Evolutionary conservation across 2,329 filamentous ascomycete species (phyloP).

Genomic region (Saccharata proteae): DNA sequence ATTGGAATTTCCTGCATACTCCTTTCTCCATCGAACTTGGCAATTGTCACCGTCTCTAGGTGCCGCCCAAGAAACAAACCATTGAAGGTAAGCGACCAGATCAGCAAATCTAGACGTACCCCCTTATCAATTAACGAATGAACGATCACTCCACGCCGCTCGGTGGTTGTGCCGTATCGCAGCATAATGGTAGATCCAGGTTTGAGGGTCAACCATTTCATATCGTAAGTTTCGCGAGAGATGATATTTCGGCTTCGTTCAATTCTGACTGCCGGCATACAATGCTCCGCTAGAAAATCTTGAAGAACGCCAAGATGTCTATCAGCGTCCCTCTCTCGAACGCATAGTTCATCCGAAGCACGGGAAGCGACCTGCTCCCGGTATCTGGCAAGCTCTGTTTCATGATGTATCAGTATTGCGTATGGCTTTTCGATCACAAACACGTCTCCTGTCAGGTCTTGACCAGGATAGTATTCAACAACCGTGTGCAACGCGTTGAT

Average conservation of each 20-base stretch:
- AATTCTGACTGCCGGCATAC: conserved; percentile 6
- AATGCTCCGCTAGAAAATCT: conserved; percentile 4
- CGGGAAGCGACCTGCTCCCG: neutral
- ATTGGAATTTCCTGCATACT: neutral
- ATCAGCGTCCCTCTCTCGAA: conserved; percentile 5
- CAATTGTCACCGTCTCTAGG: too few relatives aligned
- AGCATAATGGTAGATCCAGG: conserved; percentile 1
- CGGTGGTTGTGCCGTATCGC: neutral
- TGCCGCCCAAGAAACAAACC: neutral
- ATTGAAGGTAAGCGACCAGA: conserved; percentile 4
- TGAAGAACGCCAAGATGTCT: conserved; percentile 4
- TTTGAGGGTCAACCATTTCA: conserved; percentile 4
- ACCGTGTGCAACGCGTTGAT: conserved; percentile 6
- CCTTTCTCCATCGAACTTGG: conserved; percentile 4
- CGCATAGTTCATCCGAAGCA: conserved; percentile 1
- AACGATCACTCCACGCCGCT: neutral
- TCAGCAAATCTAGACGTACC: too few relatives aligned
- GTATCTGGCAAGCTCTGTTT: conserved; percentile 6
- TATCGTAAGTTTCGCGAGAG: conserved; percentile 2
- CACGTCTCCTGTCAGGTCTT: conserved; percentile 5
- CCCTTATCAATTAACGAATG: too few relatives aligned
- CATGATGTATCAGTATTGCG: conserved; percentile 8
- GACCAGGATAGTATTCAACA: conserved; percentile 7
- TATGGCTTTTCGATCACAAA: conserved; percentile 6
- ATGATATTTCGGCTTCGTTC: conserved; percentile 5